Evolutionary conservation across 495 filamentous ascomycete genomes (phyloP).

Genomic region (Tuber aestivum): DNA sequence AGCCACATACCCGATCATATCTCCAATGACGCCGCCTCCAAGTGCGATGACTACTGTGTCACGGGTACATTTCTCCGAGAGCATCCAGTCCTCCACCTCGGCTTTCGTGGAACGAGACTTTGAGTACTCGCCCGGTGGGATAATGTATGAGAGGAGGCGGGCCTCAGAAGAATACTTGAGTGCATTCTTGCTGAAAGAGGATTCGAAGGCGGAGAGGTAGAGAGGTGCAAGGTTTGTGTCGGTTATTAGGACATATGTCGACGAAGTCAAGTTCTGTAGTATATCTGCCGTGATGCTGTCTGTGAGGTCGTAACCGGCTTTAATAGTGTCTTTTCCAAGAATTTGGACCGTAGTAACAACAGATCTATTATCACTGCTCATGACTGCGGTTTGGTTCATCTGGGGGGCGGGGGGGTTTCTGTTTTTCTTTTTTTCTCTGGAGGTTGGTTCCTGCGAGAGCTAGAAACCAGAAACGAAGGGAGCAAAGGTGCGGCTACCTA

Average conservation of each 20-base stretch:
- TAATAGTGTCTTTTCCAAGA: slow-evolving; percentile 60
- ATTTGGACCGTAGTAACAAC: slow-evolving; percentile 36
- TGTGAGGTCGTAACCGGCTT: slow-evolving; percentile 86
- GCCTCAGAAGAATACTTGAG: slow-evolving; percentile 50
- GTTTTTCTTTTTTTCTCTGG: background rate
- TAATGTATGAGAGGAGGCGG: slow-evolving; percentile 76
- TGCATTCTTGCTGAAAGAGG: slow-evolving; percentile 58
- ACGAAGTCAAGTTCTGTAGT: slow-evolving; percentile 66
- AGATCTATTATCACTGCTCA: slow-evolving; percentile 20
- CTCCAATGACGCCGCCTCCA: slow-evolving; percentile 95
- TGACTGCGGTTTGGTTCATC: slow-evolving; percentile 8
- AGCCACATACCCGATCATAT: slow-evolving; percentile 94
- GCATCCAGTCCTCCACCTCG: slow-evolving; percentile 96
- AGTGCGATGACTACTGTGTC: slow-evolving; percentile 93
- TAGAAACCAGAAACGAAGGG: background rate
- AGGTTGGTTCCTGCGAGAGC: background rate
- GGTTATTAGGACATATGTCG: slow-evolving; percentile 92
- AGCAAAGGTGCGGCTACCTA: background rate
- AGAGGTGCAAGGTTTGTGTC: slow-evolving; percentile 82
- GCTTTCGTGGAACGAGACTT: slow-evolving; percentile 90
- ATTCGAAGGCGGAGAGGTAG: slow-evolving; percentile 72
- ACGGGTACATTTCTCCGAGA: slow-evolving; percentile 80
- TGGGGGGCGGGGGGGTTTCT: background rate
- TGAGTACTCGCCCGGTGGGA: slow-evolving; percentile 85
- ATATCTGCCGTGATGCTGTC: slow-evolving; percentile 76